Base-by-base conservation (phyloP, 1,284 basidiomycete species). In the Rhodotorula sp. region DNA sequence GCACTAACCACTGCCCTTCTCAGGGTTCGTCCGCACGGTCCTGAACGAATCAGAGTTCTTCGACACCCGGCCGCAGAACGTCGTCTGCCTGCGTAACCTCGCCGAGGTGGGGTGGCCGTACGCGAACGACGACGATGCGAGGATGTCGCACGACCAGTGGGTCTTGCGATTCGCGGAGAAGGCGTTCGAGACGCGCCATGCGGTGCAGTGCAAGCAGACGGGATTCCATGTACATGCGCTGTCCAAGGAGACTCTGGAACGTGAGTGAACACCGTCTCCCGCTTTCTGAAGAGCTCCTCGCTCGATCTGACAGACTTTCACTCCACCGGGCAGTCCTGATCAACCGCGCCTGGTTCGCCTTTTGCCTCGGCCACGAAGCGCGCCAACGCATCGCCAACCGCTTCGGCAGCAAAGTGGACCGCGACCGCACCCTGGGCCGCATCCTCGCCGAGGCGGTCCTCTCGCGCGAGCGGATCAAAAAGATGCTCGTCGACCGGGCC, bases 261-360 rank as follows among this genome's bases (percentile, higher is more conserved):
- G 66, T 62, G 45, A 28, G 65, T 48, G 28, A 2, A 28, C 28
- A 28, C 28, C 28, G 28, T 2, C 28, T 28, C 28, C 28, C 31
- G 12, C 18, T 19, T 49, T 18, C 26, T n/a, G 8, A 5, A 21
- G 8, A 21, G 6, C 21, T 31, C 45, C 8, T 26, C n/a, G 45
- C 34, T 43, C 61, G 54, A 18, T 15, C 16, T 43, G 38, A 43
- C 38, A 38, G 5, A 10, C 34, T 38, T 34, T 2, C 19, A 18
- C 31, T n/a, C 47, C 3, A 0, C 2, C 26, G 2, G 12, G 16
- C 60, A 67, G 66, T 57, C 10, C 54, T 67, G 31, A 14, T 62
- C 31, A 56, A 62, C 15, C 54, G 48, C 16, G 19, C 54, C 18
- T 67, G 66, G 66, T 67, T 62, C 47, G n/a, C 54, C 0, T 55